Percentiles rank a stretch among this genome's conserved stretches.
These are phyloP conservation scores for Acanthamoeba royreba DNA, from an alignment of 208 protist genomes.

Conservation along the genomic window DNA sequence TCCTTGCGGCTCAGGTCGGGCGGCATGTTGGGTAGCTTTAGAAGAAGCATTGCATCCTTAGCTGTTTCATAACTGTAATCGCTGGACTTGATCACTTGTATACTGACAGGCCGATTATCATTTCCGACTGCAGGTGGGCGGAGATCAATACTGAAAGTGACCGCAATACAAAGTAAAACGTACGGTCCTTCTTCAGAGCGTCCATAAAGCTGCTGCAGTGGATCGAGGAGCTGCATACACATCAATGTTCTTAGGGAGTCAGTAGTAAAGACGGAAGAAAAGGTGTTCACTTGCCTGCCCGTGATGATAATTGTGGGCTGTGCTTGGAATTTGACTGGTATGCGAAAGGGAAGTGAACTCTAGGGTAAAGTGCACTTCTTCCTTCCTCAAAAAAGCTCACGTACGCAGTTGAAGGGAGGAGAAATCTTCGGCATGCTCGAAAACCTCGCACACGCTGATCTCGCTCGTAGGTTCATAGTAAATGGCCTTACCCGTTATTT, in stretches of 20 bases:
- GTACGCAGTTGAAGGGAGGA: not conserved
- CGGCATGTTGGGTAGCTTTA: not conserved
- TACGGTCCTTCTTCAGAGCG: not conserved
- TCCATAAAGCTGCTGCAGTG: not conserved
- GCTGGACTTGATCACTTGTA: not conserved
- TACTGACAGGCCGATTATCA: not conserved
- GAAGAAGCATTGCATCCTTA: not conserved
- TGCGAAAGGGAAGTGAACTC: not conserved
- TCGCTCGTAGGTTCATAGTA: not conserved
- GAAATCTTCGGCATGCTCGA: not conserved
- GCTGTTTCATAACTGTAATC: not conserved
- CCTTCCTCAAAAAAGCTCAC: no score
- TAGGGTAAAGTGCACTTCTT: not conserved
- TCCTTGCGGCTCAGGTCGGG: not conserved
- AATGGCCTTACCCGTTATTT: no score
- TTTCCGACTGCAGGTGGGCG: not conserved
- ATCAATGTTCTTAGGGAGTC: not conserved
- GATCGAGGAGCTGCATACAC: not conserved
- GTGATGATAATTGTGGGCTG: not conserved
- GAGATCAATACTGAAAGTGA: not conserved
- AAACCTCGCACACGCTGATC: conserved; percentile 1
- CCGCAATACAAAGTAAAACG: not conserved
- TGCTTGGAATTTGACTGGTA: conserved; percentile 17
- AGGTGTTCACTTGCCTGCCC: not conserved
- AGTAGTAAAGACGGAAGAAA: not conserved